These are phyloP conservation scores for Phialophora expanda DNA, from an alignment of 2,329 filamentous ascomycete species.

Conservation along the genomic window DNA sequence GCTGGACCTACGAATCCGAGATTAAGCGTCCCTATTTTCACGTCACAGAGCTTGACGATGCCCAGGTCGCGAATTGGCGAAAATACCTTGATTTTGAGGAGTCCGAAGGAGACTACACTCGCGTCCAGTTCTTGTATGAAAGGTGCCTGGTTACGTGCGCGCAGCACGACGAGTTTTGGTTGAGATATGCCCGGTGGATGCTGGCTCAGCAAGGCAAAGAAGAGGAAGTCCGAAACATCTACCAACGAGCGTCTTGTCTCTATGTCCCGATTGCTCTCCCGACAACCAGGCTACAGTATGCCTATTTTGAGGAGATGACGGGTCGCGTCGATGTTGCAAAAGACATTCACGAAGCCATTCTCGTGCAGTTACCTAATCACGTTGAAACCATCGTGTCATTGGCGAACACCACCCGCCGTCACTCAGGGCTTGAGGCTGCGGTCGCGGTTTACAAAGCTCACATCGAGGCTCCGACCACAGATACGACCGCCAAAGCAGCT, in stretches of 20 bases:
- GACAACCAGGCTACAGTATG: conserved; percentile 84
- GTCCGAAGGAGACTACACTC: conserved; percentile 73
- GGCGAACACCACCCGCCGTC: conserved; percentile 83
- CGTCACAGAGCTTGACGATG: conserved; percentile 86
- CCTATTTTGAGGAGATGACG: conserved; percentile 89
- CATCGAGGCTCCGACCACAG: conserved; percentile 73
- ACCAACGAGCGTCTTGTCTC: conserved; percentile 80
- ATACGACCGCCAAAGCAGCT: conserved; percentile 81
- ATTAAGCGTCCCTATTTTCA: conserved; percentile 98
- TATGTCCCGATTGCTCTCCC: conserved; percentile 88
- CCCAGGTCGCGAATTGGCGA: conserved; percentile 86
- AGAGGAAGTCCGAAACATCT: conserved; percentile 90
- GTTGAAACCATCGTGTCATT: conserved; percentile 86
- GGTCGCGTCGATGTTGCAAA: conserved; percentile 77
- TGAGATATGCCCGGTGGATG: conserved; percentile 97
- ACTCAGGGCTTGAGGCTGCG: conserved; percentile 81
- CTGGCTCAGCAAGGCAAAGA: conserved; percentile 76
- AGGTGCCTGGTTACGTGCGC: conserved; percentile 90
- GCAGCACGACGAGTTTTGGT: conserved; percentile 97
- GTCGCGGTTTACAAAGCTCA: conserved; percentile 82
- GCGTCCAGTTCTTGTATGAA: conserved; percentile 86
- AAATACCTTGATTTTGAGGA: conserved; percentile 98
- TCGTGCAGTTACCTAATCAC: conserved; percentile 76
- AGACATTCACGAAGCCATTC: conserved; percentile 81
- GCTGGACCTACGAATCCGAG: conserved; percentile 93